Evolutionary conservation across 441 rosid species (phyloP), one percentile per base, ranked within the genome.

Genomic region (Dalechampia spathulata): DNA sequence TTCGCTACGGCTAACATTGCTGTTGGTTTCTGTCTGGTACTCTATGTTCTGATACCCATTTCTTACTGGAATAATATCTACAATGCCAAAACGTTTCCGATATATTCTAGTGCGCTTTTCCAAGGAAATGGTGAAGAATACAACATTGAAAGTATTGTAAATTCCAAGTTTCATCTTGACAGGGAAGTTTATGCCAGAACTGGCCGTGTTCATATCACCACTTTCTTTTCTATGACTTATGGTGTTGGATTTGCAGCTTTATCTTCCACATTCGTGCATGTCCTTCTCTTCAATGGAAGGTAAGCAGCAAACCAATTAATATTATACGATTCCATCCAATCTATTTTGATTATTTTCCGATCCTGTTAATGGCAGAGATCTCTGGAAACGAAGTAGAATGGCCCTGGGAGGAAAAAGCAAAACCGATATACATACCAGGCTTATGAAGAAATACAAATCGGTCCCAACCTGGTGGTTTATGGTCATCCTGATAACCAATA

Each of bases 181-280:
- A 69, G 77, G 2, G 41, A n/a, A 21, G 78, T 60, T 20, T 83
- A 83, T 60, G 63, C 77, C 0, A 56, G 38, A 59, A 67, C 58
- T 19, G 94, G 91, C 2, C 66, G 76, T 5, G 60, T 83, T 9
- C 65, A 83, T 67, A 75, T 88, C 67, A 83, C 89, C 45, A 81
- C 84, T 19, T 78, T 88, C 75, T 88, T 88, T 48, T 84, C 89
- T 42, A 60, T 88, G 77, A 79, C 85, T 22, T 88, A 88, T 60
- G 96, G 96, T 13, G 65, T 80, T 13, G 93, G 94, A 38, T 88
- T 88, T 66, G 94, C 96, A 19, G 74, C 89, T 1, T 70, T 88
- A 23, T 61, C 94, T 0, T 87, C 96, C 5, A 81, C 83, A 0
- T 27, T 85, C 15, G 73, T 83, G 62, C 96, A 88, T 39, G 85